Evolutionary conservation across 2,329 filamentous ascomycete species (phyloP).

Genomic region (Rutstroemia sp.): DNA sequence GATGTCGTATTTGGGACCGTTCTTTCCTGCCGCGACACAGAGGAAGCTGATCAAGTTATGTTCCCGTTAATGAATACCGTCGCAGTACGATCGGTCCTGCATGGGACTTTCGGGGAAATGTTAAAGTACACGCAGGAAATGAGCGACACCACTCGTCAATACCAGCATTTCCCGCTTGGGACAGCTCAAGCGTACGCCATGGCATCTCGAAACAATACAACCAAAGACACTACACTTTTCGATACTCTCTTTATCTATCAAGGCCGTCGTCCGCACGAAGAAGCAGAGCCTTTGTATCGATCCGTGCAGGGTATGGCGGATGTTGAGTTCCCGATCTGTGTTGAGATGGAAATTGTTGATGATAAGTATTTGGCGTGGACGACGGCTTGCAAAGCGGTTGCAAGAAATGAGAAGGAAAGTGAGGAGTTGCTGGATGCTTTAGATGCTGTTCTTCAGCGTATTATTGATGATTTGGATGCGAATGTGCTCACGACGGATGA

Average conservation of each 20-base stretch:
- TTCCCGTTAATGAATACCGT: conserved; percentile 95
- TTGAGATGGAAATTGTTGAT: conserved; percentile 64
- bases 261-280: conserved; percentile 33
- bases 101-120: conserved; percentile 58
- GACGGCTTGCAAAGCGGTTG: conserved; percentile 56
- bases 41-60: conserved; percentile 57
- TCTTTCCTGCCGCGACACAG: conserved; percentile 74
- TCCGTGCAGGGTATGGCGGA: conserved; percentile 46
- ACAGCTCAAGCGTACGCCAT: conserved; percentile 51
- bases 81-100: conserved; percentile 62
- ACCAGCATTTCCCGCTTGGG: conserved; percentile 72
- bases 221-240: conserved; percentile 41
- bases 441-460: conserved; percentile 48
- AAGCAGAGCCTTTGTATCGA: conserved; percentile 19
- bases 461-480: conserved; percentile 43
- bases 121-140: conserved; percentile 67
- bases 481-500: conserved; percentile 48
- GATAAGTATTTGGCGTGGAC: conserved; percentile 56
- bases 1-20: conserved; percentile 80
- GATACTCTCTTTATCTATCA: conserved; percentile 63
- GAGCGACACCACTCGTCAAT: conserved; percentile 56
- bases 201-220: conserved; percentile 18
- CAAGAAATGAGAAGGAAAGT: conserved; percentile 41
- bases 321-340: conserved; percentile 75
- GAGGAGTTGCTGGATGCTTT: conserved; percentile 48